Base-by-base conservation (phyloP, 805 yeast species). In the Yamadazyma insecticola region DNA sequence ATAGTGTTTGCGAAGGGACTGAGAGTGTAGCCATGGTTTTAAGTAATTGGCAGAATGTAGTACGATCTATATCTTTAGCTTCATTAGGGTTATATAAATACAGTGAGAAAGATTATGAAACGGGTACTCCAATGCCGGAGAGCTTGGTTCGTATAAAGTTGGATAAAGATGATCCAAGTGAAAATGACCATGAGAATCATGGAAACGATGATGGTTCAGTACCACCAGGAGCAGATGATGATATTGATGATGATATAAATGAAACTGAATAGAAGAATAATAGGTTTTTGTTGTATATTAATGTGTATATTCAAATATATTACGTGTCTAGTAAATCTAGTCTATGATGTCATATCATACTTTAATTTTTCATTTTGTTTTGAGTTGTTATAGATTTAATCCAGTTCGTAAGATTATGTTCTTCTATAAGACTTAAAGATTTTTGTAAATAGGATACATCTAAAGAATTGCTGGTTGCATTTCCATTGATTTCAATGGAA, bases 41-140 rank as follows among this genome's bases (percentile, higher is more conserved):
- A 44, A 63, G 74, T 3, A 79, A 77, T 43, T 81, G 89, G 89
- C 69, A 71, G 33, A 74, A 71, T 35, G 78, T 81, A 13, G 58
- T 76, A 13, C 63, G 74, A 36, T 70, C 83, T 3, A 72, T 80
- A 0, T 70, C 81, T 8, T 54, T 81, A 42, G 87, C 87, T 19
- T 63, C 75, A 16, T 45, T 69, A 45, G 68, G 77, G n/a, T 47
- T 74, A 36, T 41, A 65, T 36, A 66, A 63, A 26, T 66, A 74
- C 34, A 44, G 61, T 1, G 60, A 63, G 12, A 54, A 53, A 25
- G 76, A 70, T 35, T 65, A 64, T 33, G 69, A 70, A 24, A 29
- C 28, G 3, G 50, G 44, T 10, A 54, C 60, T 3, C 81, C 84
- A 2, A 53, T 76, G 26, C 86, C 89, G 1, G 89, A 80, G 45